phyloP scores from a whole-genome alignment of 805 yeast species.

The Metschnikowia bowlesiae region DNA sequence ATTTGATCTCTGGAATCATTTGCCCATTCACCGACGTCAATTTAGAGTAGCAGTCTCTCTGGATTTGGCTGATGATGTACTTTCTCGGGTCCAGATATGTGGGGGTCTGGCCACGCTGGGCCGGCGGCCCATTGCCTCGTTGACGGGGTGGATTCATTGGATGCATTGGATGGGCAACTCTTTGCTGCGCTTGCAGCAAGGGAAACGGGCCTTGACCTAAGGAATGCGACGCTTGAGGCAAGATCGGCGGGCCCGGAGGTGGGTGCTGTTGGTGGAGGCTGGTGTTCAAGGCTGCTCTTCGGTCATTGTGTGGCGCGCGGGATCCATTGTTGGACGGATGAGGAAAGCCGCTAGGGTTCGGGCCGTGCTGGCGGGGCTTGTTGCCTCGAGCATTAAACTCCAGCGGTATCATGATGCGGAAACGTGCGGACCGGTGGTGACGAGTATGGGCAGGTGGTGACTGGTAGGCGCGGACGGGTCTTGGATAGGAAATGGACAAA shows the following conservation, averaged over 20 bases:
- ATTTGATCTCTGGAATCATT: conserved; percentile 32
- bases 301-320: not conserved
- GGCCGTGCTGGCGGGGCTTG: not conserved
- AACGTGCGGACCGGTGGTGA: no score
- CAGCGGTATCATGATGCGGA: conserved; percentile 12
- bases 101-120: not conserved
- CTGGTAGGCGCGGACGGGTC: no score
- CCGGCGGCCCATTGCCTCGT: not conserved
- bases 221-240: not conserved
- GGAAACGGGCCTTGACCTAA: not conserved
- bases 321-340: not conserved
- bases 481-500: no score
- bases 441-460: no score
- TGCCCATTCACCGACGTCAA: conserved; percentile 12
- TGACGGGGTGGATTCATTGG: conserved; percentile 5
- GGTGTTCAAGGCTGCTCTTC: not conserved
- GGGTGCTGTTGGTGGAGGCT: conserved; percentile 1
- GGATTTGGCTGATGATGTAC: conserved; percentile 28
- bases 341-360: not conserved
- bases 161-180: not conserved
- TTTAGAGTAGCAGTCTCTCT: conserved; percentile 37
- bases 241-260: not conserved
- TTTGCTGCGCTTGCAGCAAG: not conserved
- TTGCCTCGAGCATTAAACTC: conserved; percentile 5
- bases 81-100: conserved; percentile 15